Conservation (phyloP, 1,284 basidiomycete species). For the Trametes hirsuta region DNA sequence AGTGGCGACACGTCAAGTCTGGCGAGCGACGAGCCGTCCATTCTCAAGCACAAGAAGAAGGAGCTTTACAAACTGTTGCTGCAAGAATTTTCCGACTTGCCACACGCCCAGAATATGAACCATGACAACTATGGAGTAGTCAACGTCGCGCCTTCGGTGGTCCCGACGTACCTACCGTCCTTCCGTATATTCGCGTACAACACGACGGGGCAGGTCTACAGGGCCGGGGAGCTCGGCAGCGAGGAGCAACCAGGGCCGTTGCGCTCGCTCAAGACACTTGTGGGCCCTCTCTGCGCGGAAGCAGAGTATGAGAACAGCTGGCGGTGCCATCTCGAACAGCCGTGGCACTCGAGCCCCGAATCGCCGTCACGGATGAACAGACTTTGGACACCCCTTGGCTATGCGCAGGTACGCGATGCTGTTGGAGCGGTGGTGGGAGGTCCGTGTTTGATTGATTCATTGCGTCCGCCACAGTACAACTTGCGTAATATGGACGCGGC, state of each 20-base stretch:
- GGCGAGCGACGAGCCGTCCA: constrained; percentile 26
- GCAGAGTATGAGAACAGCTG: constrained; percentile 58
- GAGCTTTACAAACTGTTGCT: constrained; percentile 56
- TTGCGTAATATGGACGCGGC: constrained; percentile 67
- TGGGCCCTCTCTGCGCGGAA: constrained; percentile 46
- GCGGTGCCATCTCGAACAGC: constrained; percentile 59
- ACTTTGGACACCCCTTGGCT: constrained; percentile 77
- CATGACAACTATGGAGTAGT: constrained; percentile 74
- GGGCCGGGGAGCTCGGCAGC: constrained; percentile 27
- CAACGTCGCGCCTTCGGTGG: constrained; percentile 80
- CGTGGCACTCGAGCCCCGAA: constrained; percentile 62
- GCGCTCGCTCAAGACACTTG: constrained; percentile 49
- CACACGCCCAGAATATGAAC: constrained; percentile 54
- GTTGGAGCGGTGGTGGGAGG: constrained; percentile 1
- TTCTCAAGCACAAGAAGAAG: constrained; percentile 35
- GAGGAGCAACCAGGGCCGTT: constrained; percentile 39
- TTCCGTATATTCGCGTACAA: constrained; percentile 87
- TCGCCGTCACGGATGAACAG: constrained; percentile 77
- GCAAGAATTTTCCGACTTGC: constrained; percentile 60
- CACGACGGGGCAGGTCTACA: constrained; percentile 48
- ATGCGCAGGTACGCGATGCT: constrained; percentile 65
- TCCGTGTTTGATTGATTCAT: constrained; percentile 15
- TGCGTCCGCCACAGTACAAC: constrained; percentile 60
- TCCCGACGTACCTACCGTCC: constrained; percentile 88
- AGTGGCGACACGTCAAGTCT: constrained; percentile 14